Percentiles rank a stretch among this genome's conserved stretches.
phyloP scores from a whole-genome alignment of 805 yeast genomes.

The Yarrowia yakushimensis region DNA sequence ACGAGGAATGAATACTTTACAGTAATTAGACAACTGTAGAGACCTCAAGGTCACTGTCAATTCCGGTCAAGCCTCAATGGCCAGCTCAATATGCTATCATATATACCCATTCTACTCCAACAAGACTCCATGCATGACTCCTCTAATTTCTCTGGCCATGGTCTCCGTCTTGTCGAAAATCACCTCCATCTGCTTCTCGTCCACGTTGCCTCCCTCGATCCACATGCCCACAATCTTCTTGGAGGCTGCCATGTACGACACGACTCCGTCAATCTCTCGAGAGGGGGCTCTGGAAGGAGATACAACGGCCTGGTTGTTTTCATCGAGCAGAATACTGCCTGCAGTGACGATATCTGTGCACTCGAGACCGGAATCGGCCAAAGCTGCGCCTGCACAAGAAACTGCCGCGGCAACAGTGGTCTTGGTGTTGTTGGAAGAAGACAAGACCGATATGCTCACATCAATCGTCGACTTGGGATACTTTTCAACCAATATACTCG shows the following conservation, averaged over 20 bases:
- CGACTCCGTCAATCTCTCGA: conserved; percentile 39
- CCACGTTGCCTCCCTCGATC: conserved; percentile 41
- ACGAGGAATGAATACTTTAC: no score
- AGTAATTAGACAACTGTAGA: no score
- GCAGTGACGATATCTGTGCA: conserved; percentile 68
- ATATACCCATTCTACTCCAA: not conserved
- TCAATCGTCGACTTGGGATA: conserved; percentile 92
- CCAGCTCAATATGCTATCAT: no score
- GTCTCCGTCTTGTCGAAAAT: conserved; percentile 43
- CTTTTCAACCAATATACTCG: conserved; percentile 56
- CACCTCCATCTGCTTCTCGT: conserved; percentile 30
- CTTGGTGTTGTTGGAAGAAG: conserved; percentile 39
- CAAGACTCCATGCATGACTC: conserved; percentile 45
- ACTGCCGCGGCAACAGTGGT: conserved; percentile 49
- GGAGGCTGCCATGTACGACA: conserved; percentile 47
- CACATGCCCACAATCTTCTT: conserved; percentile 55
- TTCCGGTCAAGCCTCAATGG: no score
- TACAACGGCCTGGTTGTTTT: conserved; percentile 20
- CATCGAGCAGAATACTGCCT: conserved; percentile 30
- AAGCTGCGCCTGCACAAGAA: conserved; percentile 66
- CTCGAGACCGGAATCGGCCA: conserved; percentile 83
- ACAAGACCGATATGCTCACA: conserved; percentile 64
- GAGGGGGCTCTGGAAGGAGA: conserved; percentile 13
- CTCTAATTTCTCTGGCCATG: conserved; percentile 45
- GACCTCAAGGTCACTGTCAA: no score